Evolutionary conservation across 176 grass and related monocot species (phyloP).

Genomic region (Panicum miliaceum): DNA sequence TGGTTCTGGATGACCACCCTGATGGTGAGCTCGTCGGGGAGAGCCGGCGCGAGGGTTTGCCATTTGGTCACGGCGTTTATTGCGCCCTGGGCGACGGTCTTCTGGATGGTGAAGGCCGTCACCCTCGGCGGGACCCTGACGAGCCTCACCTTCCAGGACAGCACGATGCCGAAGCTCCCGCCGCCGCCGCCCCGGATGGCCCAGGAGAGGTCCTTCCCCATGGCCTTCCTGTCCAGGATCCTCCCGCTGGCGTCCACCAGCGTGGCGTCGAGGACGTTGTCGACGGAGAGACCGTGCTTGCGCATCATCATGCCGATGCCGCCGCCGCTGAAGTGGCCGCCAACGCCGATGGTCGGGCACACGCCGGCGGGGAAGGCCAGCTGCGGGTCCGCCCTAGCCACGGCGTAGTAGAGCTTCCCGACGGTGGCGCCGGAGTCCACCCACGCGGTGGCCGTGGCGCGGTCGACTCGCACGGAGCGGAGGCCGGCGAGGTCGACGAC

Average conservation of each 20-base stretch:
- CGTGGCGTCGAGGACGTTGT: constrained; percentile 66
- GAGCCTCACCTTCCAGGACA: constrained; percentile 53
- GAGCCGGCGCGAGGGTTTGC: constrained; percentile 46
- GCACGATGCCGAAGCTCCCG: constrained; percentile 58
- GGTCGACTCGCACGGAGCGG: constrained; percentile 33
- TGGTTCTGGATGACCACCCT: constrained; percentile 27
- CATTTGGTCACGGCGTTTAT: constrained; percentile 41
- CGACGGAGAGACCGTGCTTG: constrained; percentile 54
- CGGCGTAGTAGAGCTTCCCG: constrained; percentile 60
- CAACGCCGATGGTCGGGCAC: constrained; percentile 63
- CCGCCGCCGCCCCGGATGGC: constrained; percentile 59
- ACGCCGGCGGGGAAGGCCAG: constrained; percentile 55
- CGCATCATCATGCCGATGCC: constrained; percentile 58
- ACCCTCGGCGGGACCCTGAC: constrained; percentile 41
- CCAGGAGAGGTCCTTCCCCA: constrained; percentile 53
- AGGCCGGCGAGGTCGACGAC: constrained; percentile 57
- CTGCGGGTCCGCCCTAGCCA: constrained; percentile 27
- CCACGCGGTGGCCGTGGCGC: constrained; percentile 44
- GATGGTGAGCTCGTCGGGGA: constrained; percentile 40
- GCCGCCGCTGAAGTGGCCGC: constrained; percentile 72
- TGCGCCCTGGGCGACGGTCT: constrained; percentile 41
- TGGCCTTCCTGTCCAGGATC: constrained; percentile 45
- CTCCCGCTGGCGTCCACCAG: constrained; percentile 49
- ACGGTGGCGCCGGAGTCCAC: constrained; percentile 60
- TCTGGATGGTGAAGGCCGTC: constrained; percentile 41